A percentile compares a stretch with the other conserved stretches of the same genome.
Evolutionary conservation across 73 alveolate genomes (phyloP).

Genomic region (Stentor coeruleus): DNA sequence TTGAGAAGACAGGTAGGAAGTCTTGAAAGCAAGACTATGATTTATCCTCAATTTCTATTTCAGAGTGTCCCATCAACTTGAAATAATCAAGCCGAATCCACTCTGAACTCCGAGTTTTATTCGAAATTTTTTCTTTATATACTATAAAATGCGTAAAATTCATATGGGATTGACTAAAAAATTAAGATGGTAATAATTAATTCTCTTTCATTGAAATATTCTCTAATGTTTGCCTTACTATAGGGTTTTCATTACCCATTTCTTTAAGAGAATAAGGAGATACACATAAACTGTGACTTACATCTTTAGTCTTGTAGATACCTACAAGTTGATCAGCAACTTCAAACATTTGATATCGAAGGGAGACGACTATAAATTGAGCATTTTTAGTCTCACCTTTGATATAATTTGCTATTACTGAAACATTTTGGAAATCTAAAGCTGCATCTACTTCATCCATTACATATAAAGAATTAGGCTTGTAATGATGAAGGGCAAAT

Average conservation of each 20-base stretch:
- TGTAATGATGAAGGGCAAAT: conserved; percentile 93
- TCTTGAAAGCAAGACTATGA: too few species aligned
- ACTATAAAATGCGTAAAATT: too few species aligned
- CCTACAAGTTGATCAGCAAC: conserved; percentile 18
- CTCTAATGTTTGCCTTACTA: neutral
- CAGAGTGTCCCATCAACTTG: too few species aligned
- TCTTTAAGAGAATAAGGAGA: neutral
- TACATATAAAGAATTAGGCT: conserved; percentile 81
- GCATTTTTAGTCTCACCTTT: conserved; percentile 72
- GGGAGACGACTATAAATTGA: conserved; percentile 87
- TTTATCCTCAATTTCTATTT: too few species aligned
- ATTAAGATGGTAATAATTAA: too few species aligned
- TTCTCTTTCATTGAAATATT: neutral
- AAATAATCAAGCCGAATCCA: too few species aligned
- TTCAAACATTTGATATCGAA: conserved; percentile 91
- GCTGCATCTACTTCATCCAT: conserved; percentile 98
- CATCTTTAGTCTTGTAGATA: conserved; percentile 13
- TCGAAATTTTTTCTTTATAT: too few species aligned
- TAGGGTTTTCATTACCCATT: neutral
- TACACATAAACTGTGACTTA: neutral
- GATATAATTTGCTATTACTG: conserved; percentile 88
- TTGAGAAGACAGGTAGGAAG: too few species aligned
- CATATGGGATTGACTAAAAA: too few species aligned
- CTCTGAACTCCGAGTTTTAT: too few species aligned
- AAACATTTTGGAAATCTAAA: conserved; percentile 88